phyloP scores from a whole-genome alignment of 2,329 filamentous ascomycete species.

The Hypoxylon sp. region DNA sequence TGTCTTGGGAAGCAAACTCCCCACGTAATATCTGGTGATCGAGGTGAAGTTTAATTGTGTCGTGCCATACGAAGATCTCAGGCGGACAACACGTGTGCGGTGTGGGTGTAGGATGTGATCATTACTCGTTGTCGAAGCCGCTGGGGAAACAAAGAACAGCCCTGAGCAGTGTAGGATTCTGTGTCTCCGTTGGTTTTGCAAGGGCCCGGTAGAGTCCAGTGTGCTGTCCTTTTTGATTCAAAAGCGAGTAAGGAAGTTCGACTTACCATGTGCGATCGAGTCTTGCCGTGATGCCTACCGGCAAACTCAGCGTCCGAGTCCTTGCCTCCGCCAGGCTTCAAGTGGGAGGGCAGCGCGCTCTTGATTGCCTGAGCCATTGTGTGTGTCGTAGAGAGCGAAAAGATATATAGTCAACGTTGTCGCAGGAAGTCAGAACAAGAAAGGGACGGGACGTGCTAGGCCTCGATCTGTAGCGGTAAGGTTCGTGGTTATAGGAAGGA shows the following conservation, averaged over 20 bases:
- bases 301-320: constrained; percentile 66
- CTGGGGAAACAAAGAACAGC: constrained; percentile 17
- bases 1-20: constrained; percentile 16
- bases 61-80: constrained; percentile 30
- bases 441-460: background rate
- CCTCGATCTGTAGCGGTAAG: constrained; percentile 2
- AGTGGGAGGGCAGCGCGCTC: constrained; percentile 85
- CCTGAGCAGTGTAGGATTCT: background rate
- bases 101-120: background rate
- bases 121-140: constrained; percentile 10
- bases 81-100: constrained; percentile 15
- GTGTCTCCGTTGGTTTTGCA: background rate
- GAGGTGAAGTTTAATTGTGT: constrained; percentile 25
- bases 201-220: background rate
- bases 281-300: constrained; percentile 85
- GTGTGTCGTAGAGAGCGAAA: constrained; percentile 27
- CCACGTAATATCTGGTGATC: constrained; percentile 1
- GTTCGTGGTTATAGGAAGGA: constrained; percentile 28
- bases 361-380: constrained; percentile 79
- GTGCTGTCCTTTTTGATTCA: background rate
- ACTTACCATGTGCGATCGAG: constrained; percentile 87
- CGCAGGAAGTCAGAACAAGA: background rate
- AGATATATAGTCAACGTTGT: background rate
- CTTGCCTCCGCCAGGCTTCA: constrained; percentile 72
- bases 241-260: constrained; percentile 6